Conservation (phyloP, 331 rosid genomes). For the Stylosanthes scabra region DNA sequence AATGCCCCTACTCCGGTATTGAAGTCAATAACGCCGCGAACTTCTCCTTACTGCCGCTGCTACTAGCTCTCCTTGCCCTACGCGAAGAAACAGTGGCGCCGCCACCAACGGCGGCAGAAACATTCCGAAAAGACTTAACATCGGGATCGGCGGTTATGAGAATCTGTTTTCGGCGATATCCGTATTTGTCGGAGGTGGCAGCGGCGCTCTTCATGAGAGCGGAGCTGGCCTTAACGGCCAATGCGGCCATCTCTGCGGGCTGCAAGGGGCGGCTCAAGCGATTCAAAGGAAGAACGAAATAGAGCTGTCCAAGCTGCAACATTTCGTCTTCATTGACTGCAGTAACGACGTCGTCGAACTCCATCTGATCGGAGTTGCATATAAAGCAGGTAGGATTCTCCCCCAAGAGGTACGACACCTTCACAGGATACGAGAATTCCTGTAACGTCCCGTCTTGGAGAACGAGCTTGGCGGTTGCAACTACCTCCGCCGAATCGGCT, state of each 20-base stretch:
- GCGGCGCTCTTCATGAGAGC: conserved; percentile 71
- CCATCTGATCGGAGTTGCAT: conserved; percentile 92
- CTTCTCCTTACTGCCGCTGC: conserved; percentile 33
- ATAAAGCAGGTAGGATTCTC: conserved; percentile 72
- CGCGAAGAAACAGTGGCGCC: conserved; percentile 3
- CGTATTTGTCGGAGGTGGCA: conserved; percentile 45
- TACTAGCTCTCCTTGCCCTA: conserved; percentile 52
- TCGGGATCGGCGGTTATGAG: conserved; percentile 47
- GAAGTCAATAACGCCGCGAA: conserved; percentile 62
- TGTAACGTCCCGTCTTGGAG: conserved; percentile 72
- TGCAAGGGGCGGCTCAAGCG: conserved; percentile 60
- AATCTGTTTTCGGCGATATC: conserved; percentile 49
- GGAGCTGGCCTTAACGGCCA: conserved; percentile 93
- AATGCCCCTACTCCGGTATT: conserved; percentile 75
- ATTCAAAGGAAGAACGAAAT: conserved; percentile 80
- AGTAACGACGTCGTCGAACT: conserved; percentile 69
- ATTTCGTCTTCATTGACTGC: conserved; percentile 70
- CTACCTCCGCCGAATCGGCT: conserved; percentile 58
- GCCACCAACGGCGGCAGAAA: not conserved
- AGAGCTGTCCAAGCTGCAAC: conserved; percentile 85
- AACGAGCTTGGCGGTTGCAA: conserved; percentile 82
- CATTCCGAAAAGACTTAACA: conserved; percentile 10
- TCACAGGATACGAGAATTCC: conserved; percentile 71
- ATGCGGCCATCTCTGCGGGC: conserved; percentile 93
- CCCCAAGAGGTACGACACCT: conserved; percentile 72